Base-by-base conservation (phyloP, 805 yeast species). In the Cyberlindnera euphorbiiphila region DNA sequence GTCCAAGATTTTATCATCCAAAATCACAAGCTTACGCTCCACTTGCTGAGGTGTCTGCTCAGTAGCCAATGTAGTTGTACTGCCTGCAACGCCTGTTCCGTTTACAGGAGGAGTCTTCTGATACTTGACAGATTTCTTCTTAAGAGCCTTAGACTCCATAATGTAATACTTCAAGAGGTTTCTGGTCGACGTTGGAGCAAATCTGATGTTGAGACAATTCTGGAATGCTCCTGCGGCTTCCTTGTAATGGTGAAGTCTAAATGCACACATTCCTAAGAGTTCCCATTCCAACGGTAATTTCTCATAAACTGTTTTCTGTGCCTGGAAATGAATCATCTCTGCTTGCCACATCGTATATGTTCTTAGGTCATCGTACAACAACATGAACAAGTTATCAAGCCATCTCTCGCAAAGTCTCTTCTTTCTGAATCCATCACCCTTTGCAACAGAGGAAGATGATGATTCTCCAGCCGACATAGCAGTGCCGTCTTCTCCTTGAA, bases 311-410 rank as follows among this genome's bases (percentile, higher is more conserved):
- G 86, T 70, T 60, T 86, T 85, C 58, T 87, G 95, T 6, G 94
- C 86, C 59, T 84, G 88, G 64, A 84, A 82, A 61, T 91, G 96
- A 45, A 88, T 75, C 49, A 74, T 73, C 58, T 93, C 96, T 0
- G 96, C 88, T 58, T 88, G 89, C 93, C 96, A 91, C 71, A 86
- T 74, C 1, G 96, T 87, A 58, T 85, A 91, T 1, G 85, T 78
- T 53, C 84, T 70, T 51, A 85, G 69, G 56, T 85, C 95, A 50
- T 80, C 86, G 51, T 79, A 80, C 25, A 80, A 59, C 8, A 79
- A 54, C 84, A 80, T 77, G 55, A 80, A 80, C 42, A 80, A 59
- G 53, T 78, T 78, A 59, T 80, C 87, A 42, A 80, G 65, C 87
- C 87, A 80, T 52, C 85, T 68, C 56, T 80, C 86, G 63, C 87